Evolutionary conservation across 805 yeast species (phyloP).

Genomic region (Candida arabinofermentans): DNA sequence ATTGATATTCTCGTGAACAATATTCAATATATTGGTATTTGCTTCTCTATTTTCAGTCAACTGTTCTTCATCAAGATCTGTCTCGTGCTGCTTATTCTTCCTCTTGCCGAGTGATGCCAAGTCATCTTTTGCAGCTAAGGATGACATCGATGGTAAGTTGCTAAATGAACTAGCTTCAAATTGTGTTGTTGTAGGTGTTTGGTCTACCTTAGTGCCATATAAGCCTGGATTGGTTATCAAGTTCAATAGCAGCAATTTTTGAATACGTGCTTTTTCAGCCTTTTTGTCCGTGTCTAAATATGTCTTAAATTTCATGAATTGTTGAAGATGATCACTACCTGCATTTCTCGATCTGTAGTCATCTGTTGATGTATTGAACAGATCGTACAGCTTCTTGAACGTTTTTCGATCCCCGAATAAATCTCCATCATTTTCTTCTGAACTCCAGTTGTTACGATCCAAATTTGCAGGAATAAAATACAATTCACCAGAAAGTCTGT

Average conservation of each 20-base stretch:
- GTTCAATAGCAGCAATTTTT: constrained; percentile 24
- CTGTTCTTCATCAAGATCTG: not conserved
- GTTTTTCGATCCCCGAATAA: constrained; percentile 28
- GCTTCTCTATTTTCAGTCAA: not conserved
- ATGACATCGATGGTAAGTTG: not conserved
- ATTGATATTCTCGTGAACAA: constrained; percentile 22
- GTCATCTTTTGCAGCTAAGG: not conserved
- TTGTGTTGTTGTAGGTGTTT: constrained; percentile 3
- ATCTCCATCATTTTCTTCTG: constrained; percentile 31
- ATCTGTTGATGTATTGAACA: constrained; percentile 12
- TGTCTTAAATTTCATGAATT: constrained; percentile 8
- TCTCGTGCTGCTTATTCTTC: constrained; percentile 11
- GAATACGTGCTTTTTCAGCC: constrained; percentile 14
- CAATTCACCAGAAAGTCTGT: constrained; percentile 33
- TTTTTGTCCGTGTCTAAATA: constrained; percentile 11
- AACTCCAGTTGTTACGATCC: constrained; percentile 32
- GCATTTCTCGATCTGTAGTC: not conserved
- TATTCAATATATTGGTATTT: constrained; percentile 18
- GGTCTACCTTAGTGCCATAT: constrained; percentile 6
- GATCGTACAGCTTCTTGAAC: constrained; percentile 18
- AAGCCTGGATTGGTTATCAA: constrained; percentile 24
- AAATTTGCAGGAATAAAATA: constrained; percentile 31
- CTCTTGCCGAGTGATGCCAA: constrained; percentile 6
- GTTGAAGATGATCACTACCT: not conserved
- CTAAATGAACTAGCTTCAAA: constrained; percentile 10